Base-by-base conservation (phyloP, 73 alveolate genomes). In the Paramecium pentaurelia region DNA sequence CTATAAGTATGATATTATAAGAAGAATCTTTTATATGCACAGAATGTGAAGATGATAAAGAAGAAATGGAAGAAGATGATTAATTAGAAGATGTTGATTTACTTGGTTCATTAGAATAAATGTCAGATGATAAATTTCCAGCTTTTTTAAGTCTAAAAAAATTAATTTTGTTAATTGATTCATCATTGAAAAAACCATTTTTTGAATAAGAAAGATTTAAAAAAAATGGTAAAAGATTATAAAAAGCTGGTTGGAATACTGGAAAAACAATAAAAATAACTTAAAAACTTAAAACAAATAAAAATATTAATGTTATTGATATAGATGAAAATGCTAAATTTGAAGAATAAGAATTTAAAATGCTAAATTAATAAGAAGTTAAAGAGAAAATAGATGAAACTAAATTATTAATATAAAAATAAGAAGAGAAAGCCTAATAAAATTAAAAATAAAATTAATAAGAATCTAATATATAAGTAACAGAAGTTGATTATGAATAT, bases 81-180 rank as follows among this genome's bases (percentile, higher is more conserved):
- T 30, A 93, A 42, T 54, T 92, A 71, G 44, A 95, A 75, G 92
- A 68, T 77, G 20, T 86, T 80, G 49, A 47, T 93, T 86, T 93
- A 47, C 92, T 96, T 36, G 58, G 85, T 44, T 92, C 98, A 6
- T 92, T 93, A 22, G 60, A 93, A 22, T 95, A 92, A 25, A 58
- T 97, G 75, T 60, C 84, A 44, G 92, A 95, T 38, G 54, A 77
- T 27, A 95, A 95, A 42, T 97, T 97, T 88, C 99, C 99, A 27
- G 93, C 96, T 0, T 97, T 97, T 86, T 70, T 95, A 25, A 96
- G 98, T 14, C 95, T 96, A 9, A 96, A 96, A 84, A 92, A 93
- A 88, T 44, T 96, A 7, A 83, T 97, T 11, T 92, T 95, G 84
- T 92, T 97, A 96, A 58, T 97, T n/a, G 99, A 97, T 86, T 98